These are phyloP conservation scores for Pseudozyma sp. DNA, from an alignment of 1,284 basidiomycete species.

Conservation along the genomic window DNA sequence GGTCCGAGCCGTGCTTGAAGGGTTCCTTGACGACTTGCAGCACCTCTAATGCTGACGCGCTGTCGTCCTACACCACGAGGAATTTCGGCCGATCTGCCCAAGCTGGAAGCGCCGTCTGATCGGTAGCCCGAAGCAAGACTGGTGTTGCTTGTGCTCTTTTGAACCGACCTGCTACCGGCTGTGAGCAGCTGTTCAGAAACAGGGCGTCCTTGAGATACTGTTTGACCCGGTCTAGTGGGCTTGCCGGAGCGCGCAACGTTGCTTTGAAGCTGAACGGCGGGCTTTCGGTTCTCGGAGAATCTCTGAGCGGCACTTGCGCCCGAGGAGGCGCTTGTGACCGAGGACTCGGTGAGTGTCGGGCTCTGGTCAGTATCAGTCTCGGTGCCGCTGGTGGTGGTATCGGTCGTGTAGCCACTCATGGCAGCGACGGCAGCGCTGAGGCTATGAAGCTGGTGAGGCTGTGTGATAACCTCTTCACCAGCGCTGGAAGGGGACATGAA, in stretches of 20 bases:
- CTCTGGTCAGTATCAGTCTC: constrained; percentile 42
- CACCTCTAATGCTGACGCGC: constrained; percentile 23
- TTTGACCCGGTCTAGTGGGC: neutral
- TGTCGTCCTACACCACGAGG: constrained; percentile 36
- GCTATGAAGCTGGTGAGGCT: constrained; percentile 41
- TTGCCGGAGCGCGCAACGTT: neutral
- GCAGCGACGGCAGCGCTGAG: constrained; percentile 49
- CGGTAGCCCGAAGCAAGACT: constrained; percentile 36
- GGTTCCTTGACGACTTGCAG: constrained; percentile 21
- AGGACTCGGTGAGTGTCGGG: constrained; percentile 42
- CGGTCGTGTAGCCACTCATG: constrained; percentile 31
- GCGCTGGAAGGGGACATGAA: constrained; percentile 32
- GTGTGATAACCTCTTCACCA: constrained; percentile 20
- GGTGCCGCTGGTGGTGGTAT: constrained; percentile 33
- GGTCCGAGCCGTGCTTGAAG: constrained; percentile 31
- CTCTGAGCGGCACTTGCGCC: constrained; percentile 16
- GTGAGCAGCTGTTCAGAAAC: constrained; percentile 12
- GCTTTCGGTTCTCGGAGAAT: constrained; percentile 24
- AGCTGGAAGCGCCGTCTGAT: constrained; percentile 44
- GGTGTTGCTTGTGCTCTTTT: constrained; percentile 38
- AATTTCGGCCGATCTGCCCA: constrained; percentile 54
- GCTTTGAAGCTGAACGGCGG: constrained; percentile 38
- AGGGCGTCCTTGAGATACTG: neutral
- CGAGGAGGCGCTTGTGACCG: constrained; percentile 26
- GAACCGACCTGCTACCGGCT: constrained; percentile 6